Evolutionary conservation across 371 early-diverging fungal species (phyloP).

Genomic region (Rhizopus microsporus): DNA sequence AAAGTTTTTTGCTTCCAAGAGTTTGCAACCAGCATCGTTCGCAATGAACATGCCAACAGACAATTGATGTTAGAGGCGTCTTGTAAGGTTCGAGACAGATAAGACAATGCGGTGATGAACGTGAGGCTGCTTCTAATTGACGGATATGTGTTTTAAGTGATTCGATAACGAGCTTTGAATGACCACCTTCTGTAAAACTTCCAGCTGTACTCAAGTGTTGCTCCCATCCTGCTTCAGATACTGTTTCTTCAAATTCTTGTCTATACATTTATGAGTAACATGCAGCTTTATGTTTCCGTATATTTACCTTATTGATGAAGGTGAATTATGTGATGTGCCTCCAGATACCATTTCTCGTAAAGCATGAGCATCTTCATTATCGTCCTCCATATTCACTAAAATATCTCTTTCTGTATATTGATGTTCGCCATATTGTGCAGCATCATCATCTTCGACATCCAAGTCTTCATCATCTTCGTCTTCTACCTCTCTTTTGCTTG

Average conservation of each 20-base stretch:
- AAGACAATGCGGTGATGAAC: conserved; percentile 67
- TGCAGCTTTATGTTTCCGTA: not conserved
- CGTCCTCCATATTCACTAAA: conserved; percentile 48
- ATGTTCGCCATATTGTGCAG: conserved; percentile 65
- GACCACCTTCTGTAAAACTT: conserved; percentile 29
- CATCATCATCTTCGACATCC: conserved; percentile 80
- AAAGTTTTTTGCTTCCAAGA: conserved; percentile 84
- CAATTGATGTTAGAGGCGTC: conserved; percentile 74
- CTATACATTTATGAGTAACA: conserved; percentile 20
- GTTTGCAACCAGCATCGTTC: conserved; percentile 88
- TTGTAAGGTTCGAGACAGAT: conserved; percentile 83
- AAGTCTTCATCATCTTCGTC: conserved; percentile 79
- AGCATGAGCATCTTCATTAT: conserved; percentile 52
- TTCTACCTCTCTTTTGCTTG: conserved; percentile 50
- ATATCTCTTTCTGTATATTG: conserved; percentile 76
- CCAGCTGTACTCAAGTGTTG: conserved; percentile 15
- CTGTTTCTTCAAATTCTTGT: conserved; percentile 42
- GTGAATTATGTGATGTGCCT: conserved; percentile 25
- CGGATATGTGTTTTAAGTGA: conserved; percentile 74
- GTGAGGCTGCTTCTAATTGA: conserved; percentile 60
- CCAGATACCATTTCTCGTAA: conserved; percentile 52
- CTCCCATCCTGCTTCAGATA: conserved; percentile 36
- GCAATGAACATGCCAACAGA: conserved; percentile 95
- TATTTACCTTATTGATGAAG: conserved; percentile 13
- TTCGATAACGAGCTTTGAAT: conserved; percentile 71